Evolutionary conservation across 1,284 basidiomycete species (phyloP), one percentile per base, ranked within the genome.

Genomic region (Ganoderma lucidum): DNA sequence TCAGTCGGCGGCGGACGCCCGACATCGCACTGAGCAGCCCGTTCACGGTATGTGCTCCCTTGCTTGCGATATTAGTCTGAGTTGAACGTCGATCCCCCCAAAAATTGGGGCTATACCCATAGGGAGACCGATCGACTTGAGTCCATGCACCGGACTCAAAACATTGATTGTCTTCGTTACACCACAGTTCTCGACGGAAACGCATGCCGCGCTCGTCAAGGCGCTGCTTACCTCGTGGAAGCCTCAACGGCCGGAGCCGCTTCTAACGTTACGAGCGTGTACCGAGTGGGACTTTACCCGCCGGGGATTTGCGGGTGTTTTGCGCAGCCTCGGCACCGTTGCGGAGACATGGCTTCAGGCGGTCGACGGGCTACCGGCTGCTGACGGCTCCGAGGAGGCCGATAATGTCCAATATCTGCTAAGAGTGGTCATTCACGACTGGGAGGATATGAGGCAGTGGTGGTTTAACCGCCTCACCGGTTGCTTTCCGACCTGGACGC

Each of bases 1-100:
- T 90, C 42, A 86, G 83, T 59, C 78, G 86, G 5, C 88, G 87
- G 87, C 80, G 81, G 37, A 90, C 87, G 88, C 89, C 89, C 2
- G 82, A 87, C 64, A 87, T 90, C 39, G 75, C 1, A 23, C 23
- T 23, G 23, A 23, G 23, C 23, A 23, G 23, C 23, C 23, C 23
- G 23, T 23, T 23, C 23, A 23, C 23, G 23, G 23, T 23, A 23
- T 23, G 23, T 23, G 23, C 23, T 23, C 23, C 23, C 23, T 23
- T 23, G 23, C 23, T 23, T 23, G 23, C 23, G 23, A 23, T 23
- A 23, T 23, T 23, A 23, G 23, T 23, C 23, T 23, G 23, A 23
- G 23, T 23, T 23, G 23, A 23, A 23, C 23, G 23, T 23, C 23
- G 23, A 23, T 23, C 23, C 23, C 23, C 23, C 23, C 23, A 23